Percentiles rank a stretch among this genome's conserved stretches.
These are phyloP conservation scores for Aureobasidium zeae DNA, from an alignment of 2,329 filamentous ascomycete species.

Conservation along the genomic window DNA sequence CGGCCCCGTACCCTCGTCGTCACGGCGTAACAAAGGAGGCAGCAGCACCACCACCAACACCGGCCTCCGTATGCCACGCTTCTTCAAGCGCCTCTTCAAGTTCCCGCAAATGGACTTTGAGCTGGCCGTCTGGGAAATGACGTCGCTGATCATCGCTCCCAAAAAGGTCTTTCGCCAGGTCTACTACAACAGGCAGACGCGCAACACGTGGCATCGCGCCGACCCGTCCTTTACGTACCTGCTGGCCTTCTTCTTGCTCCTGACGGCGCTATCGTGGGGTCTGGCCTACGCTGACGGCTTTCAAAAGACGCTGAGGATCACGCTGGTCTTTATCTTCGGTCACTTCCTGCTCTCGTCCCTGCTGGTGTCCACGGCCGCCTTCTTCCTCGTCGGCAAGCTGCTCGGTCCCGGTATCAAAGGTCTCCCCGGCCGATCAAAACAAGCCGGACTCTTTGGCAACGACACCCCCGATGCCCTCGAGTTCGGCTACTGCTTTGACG, in stretches of 20 bases:
- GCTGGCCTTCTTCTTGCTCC: conserved; percentile 53
- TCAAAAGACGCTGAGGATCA: conserved; percentile 35
- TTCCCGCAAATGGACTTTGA: conserved; percentile 68
- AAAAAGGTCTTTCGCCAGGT: conserved; percentile 64
- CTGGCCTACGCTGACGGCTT: conserved; percentile 43
- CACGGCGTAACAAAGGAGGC: conserved; percentile 34
- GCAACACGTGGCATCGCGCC: conserved; percentile 60
- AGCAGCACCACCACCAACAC: no score
- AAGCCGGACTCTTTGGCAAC: conserved; percentile 48
- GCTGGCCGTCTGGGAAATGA: conserved; percentile 66
- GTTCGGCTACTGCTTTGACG: conserved; percentile 65
- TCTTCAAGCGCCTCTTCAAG: conserved; percentile 62
- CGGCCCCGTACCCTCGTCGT: conserved; percentile 38
- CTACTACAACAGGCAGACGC: conserved; percentile 59
- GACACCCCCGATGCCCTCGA: conserved; percentile 49
- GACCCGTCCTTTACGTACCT: conserved; percentile 63
- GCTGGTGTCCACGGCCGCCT: conserved; percentile 52
- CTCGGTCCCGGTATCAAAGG: conserved; percentile 49
- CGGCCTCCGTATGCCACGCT: conserved; percentile 53
- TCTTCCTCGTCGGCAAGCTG: conserved; percentile 53
- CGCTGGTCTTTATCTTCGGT: conserved; percentile 41
- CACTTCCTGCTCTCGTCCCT: conserved; percentile 56
- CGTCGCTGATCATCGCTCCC: conserved; percentile 55
- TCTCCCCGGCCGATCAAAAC: conserved; percentile 41
- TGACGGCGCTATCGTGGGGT: conserved; percentile 50